Evolutionary conservation across 176 grass and related monocot genomes (phyloP).

Genomic region (Melocanna baccifera): DNA sequence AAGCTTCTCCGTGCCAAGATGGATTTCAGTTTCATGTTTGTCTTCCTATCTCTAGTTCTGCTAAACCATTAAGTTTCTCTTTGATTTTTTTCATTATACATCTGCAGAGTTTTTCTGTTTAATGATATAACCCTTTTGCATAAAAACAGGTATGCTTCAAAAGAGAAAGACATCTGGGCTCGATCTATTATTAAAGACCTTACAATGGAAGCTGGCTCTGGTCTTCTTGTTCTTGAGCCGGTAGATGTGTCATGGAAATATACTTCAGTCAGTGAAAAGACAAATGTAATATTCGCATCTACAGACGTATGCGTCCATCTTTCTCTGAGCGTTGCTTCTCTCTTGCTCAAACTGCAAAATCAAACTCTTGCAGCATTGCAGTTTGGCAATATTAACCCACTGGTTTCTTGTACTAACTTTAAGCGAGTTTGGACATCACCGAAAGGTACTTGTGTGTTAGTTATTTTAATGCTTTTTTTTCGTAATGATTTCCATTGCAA

Average conservation of each 20-base stretch:
- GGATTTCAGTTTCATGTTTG: slow-evolving; percentile 98
- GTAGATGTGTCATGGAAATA: slow-evolving; percentile 93
- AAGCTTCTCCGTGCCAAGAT: slow-evolving; percentile 94
- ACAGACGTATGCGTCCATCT: slow-evolving; percentile 89
- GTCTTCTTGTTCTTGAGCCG: slow-evolving; percentile 86
- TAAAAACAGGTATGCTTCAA: slow-evolving; percentile 89
- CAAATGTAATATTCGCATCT: slow-evolving; percentile 60
- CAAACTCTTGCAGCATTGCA: slow-evolving; percentile 86
- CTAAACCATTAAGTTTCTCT: slow-evolving; percentile 14
- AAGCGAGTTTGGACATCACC: slow-evolving; percentile 84
- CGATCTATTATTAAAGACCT: slow-evolving; percentile 81
- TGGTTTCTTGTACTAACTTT: slow-evolving; percentile 91
- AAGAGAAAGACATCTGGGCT: slow-evolving; percentile 91
- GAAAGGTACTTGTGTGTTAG: slow-evolving; percentile 49
- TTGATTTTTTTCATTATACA: background rate
- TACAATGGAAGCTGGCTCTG: slow-evolving; percentile 82
- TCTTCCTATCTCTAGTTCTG: slow-evolving; percentile 24
- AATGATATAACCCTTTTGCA: slow-evolving; percentile 3
- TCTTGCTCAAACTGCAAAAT: slow-evolving; percentile 89
- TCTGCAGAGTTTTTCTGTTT: slow-evolving; percentile 8
- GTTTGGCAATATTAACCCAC: slow-evolving; percentile 81
- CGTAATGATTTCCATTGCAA: background rate
- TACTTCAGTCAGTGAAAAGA: slow-evolving; percentile 84
- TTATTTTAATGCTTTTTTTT: background rate
- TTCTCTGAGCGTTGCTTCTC: slow-evolving; percentile 83